These are phyloP conservation scores for Daedaleopsis sinensis DNA, from an alignment of 768 basidiomycete species.

Conservation along the genomic window DNA sequence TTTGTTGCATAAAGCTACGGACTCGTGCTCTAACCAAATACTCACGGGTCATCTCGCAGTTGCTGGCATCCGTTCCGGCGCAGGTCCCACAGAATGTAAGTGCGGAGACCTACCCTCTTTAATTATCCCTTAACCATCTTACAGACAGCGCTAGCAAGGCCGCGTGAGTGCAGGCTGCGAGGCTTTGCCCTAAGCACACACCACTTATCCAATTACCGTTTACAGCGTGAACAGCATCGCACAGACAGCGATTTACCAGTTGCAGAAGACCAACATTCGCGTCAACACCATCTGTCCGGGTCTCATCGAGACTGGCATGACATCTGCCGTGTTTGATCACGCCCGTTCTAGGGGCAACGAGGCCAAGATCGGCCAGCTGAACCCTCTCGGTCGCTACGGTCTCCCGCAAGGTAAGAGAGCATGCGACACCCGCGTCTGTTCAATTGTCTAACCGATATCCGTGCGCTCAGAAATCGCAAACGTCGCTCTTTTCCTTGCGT, in stretches of 20 bases:
- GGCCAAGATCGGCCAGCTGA: constrained; percentile 79
- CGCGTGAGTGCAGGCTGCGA: constrained; percentile 56
- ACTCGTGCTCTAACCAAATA: background rate
- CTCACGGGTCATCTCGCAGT: constrained; percentile 47
- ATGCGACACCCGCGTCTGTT: background rate
- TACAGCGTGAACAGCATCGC: constrained; percentile 86
- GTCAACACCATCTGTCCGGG: constrained; percentile 92
- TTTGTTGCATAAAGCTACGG: constrained; percentile 35
- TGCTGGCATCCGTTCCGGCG: constrained; percentile 83
- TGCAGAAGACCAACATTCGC: constrained; percentile 81
- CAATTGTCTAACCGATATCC: too few relatives aligned
- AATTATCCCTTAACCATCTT: background rate
- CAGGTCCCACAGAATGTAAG: constrained; percentile 82
- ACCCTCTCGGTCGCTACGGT: constrained; percentile 83
- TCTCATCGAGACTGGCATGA: constrained; percentile 94
- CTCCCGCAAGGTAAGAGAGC: constrained; percentile 69
- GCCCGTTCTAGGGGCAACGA: constrained; percentile 77
- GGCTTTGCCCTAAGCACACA: background rate
- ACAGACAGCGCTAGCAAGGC: constrained; percentile 92
- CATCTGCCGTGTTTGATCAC: constrained; percentile 69
- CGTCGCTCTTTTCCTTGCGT: constrained; percentile 83
- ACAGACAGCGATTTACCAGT: constrained; percentile 77
- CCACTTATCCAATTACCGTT: background rate
- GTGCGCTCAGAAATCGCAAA: constrained; percentile 76
- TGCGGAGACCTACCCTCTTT: background rate